These are phyloP conservation scores for Berberis thunbergii DNA, from an alignment of 164 flowering plant species.

Conservation along the genomic window DNA sequence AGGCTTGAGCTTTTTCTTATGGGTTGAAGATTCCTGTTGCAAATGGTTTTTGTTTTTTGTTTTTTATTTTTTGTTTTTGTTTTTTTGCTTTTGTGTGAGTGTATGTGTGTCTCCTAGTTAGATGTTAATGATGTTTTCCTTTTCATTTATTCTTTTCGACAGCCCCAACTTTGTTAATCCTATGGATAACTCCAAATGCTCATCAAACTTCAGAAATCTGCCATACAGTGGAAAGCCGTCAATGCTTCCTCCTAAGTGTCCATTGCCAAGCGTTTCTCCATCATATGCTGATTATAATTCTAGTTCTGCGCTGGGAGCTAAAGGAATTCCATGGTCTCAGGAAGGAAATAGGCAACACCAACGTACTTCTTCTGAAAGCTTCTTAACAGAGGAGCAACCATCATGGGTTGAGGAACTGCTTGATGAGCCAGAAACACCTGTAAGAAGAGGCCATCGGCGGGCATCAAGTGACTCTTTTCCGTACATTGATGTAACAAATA, in stretches of 20 bases:
- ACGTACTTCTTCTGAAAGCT: conserved; percentile 76
- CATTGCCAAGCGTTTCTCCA: conserved; percentile 55
- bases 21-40: too few relatives aligned
- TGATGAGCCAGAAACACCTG: conserved; percentile 83
- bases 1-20: too few relatives aligned
- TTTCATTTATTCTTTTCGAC: conserved; percentile 11
- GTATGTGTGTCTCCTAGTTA: too few relatives aligned
- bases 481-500: conserved; percentile 46
- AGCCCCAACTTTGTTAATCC: conserved; percentile 15
- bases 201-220: conserved; percentile 41
- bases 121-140: conserved; percentile 3
- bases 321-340: conserved; percentile 44
- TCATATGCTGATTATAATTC: conserved; percentile 55
- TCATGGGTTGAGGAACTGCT: conserved; percentile 95
- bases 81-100: too few relatives aligned
- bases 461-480: conserved; percentile 93
- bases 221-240: conserved; percentile 52
- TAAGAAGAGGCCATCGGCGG: conserved; percentile 69
- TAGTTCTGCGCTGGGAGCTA: conserved; percentile 31
- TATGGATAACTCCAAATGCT: conserved; percentile 64
- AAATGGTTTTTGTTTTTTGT: too few relatives aligned
- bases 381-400: conserved; percentile 76
- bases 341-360: conserved; percentile 58
- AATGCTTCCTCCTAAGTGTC: conserved; percentile 80
- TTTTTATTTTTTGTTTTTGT: too few relatives aligned